Conservation (phyloP, 2,329 filamentous ascomycete genomes). For the Zopfia rhizophila region DNA sequence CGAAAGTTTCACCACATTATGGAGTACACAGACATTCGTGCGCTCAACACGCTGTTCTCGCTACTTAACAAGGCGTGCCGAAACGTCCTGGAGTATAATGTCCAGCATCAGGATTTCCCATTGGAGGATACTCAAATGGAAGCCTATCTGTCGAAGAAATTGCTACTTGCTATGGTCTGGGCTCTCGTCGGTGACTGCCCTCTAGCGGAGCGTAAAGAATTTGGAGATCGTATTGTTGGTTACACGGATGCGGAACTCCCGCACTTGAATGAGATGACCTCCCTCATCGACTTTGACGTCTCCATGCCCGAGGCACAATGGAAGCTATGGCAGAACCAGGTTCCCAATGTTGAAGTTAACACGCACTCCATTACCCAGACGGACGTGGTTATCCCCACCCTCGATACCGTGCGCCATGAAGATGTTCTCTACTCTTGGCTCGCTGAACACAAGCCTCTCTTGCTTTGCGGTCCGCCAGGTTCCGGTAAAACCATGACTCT, state of each 20-base stretch:
- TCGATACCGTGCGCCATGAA: constrained; percentile 97
- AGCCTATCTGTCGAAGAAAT: constrained; percentile 89
- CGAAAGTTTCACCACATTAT: constrained; percentile 92
- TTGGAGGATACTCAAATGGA: constrained; percentile 91
- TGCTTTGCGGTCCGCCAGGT: constrained; percentile 96
- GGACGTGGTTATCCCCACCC: constrained; percentile 96
- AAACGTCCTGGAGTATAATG: constrained; percentile 94
- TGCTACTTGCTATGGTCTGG: constrained; percentile 93
- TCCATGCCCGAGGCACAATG: constrained; percentile 87
- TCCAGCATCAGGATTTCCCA: constrained; percentile 92
- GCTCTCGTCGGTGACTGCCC: constrained; percentile 96
- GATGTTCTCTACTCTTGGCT: constrained; percentile 99
- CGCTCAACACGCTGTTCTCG: constrained; percentile 92
- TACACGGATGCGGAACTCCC: constrained; percentile 89
- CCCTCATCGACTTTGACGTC: constrained; percentile 96
- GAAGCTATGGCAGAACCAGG: constrained; percentile 93
- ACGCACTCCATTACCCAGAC: constrained; percentile 98
- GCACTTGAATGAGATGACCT: constrained; percentile 78
- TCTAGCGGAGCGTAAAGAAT: constrained; percentile 83
- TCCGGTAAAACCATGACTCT: constrained; percentile 99
- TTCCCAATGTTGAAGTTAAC: constrained; percentile 94
- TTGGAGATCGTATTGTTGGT: constrained; percentile 84
- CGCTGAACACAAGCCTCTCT: constrained; percentile 94
- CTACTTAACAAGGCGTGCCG: constrained; percentile 93
- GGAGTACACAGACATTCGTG: constrained; percentile 93